Evolutionary conservation across 495 filamentous ascomycete genomes (phyloP), one percentile per base, ranked within the genome.

Genomic region (Hypoxylon crocopeplum): DNA sequence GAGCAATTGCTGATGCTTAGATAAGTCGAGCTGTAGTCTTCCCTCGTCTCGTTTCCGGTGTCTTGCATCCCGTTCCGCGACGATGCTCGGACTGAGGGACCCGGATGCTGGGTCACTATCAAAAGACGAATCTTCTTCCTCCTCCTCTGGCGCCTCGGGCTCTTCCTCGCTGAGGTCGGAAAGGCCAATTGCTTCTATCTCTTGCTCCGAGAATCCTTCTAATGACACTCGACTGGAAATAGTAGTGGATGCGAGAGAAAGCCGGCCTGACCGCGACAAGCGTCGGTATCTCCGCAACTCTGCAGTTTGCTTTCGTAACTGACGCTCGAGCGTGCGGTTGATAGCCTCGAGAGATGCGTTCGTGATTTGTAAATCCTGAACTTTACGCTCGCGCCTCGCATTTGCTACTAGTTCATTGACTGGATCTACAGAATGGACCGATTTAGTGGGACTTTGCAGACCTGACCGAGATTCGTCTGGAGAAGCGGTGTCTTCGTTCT

Each of bases 271-370:
- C 6, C 92, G 85, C 24, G 88, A 92, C 17, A 97, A 77, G 10
- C 94, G 86, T 20, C 90, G 85, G 66, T 84, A 97, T 22, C 91
- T 81, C 21, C 93, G 86, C 30, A 99, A 71, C 71, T 99, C 93
- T 6, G 90, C 83, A 16, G 89, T 91, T 67, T 98, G 94, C 64
- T 94, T 94, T 4, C 91, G 84, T 72, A 99, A 84, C 64, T 97
- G 90, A 7, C 90, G 82, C 72, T 99, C 94, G 1, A 99, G 76
- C 0, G 91, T 92, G 41, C 92, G 84, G 66, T 99, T 99, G 73
- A 99, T 97, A n/a, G 95, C 95, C 22, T 96, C 82, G 6, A 99
- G 83, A 17, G 92, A 96, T 1, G 91, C 93, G 62, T 99, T 99
- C 57, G 90, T 96, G 55, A 99, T 99, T 67, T 99, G 90, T n/a